Evolutionary conservation across 768 basidiomycete species (phyloP).

Genomic region (Phanerochaete carnosa): DNA sequence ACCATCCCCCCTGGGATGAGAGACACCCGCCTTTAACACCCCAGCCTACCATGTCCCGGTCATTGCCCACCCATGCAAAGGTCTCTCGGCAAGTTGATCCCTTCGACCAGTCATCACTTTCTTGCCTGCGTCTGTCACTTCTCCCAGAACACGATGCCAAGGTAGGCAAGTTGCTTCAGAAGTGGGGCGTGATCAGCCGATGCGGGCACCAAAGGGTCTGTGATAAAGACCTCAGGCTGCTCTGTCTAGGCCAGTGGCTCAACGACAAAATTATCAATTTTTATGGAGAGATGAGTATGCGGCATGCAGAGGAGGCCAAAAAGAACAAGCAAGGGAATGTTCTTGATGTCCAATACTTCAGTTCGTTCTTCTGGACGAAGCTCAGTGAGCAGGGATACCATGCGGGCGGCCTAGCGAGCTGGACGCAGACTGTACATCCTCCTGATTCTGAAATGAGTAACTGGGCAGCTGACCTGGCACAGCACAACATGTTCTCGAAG

Average conservation of each 20-base stretch:
- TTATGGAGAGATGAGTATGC: constrained; percentile 82
- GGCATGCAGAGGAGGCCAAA: constrained; percentile 60
- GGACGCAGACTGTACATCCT: constrained; percentile 86
- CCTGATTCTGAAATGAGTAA: not conserved
- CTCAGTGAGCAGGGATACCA: constrained; percentile 76
- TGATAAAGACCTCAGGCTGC: constrained; percentile 60
- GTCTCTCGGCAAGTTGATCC: constrained; percentile 64
- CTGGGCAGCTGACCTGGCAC: not conserved
- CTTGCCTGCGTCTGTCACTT: constrained; percentile 49
- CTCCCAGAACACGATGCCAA: constrained; percentile 55
- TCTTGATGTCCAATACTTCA: constrained; percentile 82
- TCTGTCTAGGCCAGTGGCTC: constrained; percentile 78
- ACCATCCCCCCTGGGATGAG: constrained; percentile 58
- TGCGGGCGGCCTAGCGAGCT: constrained; percentile 75
- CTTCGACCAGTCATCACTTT: constrained; percentile 45
- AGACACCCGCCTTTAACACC: constrained; percentile 52
- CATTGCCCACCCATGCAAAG: constrained; percentile 43
- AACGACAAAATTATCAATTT: constrained; percentile 98
- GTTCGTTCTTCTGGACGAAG: constrained; percentile 90
- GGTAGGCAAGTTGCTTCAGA: constrained; percentile 54
- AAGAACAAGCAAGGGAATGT: constrained; percentile 44
- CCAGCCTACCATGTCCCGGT: constrained; percentile 51
- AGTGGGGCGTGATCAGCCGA: constrained; percentile 59
- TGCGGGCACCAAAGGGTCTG: constrained; percentile 68
- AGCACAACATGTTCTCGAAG: constrained; percentile 92